Evolutionary conservation across 2,329 filamentous ascomycete species (phyloP), one percentile per base, ranked within the genome.

Genomic region (Xylariaceae sp.): DNA sequence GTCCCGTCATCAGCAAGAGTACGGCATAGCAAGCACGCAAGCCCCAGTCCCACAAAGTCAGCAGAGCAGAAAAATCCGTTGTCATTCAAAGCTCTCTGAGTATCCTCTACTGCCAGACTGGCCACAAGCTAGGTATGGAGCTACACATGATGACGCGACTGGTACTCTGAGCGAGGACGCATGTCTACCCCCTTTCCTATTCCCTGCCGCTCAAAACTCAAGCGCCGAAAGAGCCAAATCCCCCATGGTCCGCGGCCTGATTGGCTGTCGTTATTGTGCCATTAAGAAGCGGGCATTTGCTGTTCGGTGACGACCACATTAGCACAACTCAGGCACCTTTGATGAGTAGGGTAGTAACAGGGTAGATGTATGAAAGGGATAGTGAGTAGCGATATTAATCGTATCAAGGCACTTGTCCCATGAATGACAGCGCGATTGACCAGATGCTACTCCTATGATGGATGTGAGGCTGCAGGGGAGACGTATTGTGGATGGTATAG

Each of bases 231-330:
- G 82, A 80, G 56, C 84, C 84, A 71, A 87, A 87, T 6, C 83
- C 82, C 52, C 82, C 81, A 59, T 85, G 79, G 60, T 86, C 83
- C 33, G 77, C 76, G n/a, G 77, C 75, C 55, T 78, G 77, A 61
- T 82, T 82, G 65, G 84, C 82, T 34, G 78, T 76, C 63, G 89
- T 88, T 79, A 89, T 89, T 28, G 89, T 91, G 49, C 92, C 91
- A 71, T 96, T 96, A 61, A 96, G 87, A 73, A 95, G 80, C 44
- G 91, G 91, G 73, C 91, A 96, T 92, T 82, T 71, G 60, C 65
- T 71, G 55, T 56, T 40, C 14, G 24, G 41, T 54, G 53, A 57
- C 56, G 21, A 54, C 60, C 50, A 58, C 43, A 67, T 73, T 69
- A 74, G 72, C 66, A 49, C 24, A 43, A 23, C 24, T 36, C 24